Conservation (phyloP, 140 eudicot species). For the Cichorium intybus region DNA sequence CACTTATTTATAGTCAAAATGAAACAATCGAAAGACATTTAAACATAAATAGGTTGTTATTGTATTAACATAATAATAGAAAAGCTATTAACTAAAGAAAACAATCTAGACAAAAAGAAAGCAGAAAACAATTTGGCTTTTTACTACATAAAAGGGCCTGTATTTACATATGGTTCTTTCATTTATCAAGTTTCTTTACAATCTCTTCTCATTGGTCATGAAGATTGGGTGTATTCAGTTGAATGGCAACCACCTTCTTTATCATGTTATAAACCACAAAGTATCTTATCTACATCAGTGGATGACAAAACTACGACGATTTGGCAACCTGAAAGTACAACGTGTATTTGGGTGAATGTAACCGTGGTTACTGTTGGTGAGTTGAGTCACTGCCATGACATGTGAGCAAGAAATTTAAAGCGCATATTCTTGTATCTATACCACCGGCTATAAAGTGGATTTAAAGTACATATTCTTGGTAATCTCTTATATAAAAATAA, state of each 20-base stretch:
- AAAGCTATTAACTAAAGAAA: too few relatives aligned
- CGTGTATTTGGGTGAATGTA: conserved; percentile 98
- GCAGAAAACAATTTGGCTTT: conserved; percentile 59
- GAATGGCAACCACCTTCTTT: conserved; percentile 93
- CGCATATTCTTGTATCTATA: too few relatives aligned
- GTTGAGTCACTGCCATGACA: too few relatives aligned
- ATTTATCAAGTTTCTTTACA: conserved; percentile 84
- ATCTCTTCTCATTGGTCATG: conserved; percentile 90
- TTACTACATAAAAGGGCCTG: conserved; percentile 94
- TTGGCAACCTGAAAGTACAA: conserved; percentile 90
- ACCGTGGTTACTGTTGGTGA: conserved; percentile 95
- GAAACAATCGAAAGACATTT: too few relatives aligned
- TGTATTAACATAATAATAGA: too few relatives aligned
- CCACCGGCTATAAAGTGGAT: too few relatives aligned
- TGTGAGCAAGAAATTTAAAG: too few relatives aligned
- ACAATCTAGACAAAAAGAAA: conserved; percentile 37
- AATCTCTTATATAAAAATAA: too few relatives aligned
- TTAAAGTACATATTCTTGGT: too few relatives aligned
- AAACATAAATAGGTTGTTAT: too few relatives aligned
- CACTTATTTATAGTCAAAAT: too few relatives aligned
- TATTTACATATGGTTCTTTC: conserved; percentile 58
- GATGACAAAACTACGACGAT: conserved; percentile 99
- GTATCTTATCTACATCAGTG: conserved; percentile 94
- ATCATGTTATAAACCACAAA: conserved; percentile 67
- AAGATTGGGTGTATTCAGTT: conserved; percentile 98